A percentile compares a stretch with the other conserved stretches of the same genome.
These are phyloP conservation scores for Auxenochlorella protothecoides DNA, from an alignment of 139 green algal species.

Conservation along the genomic window DNA sequence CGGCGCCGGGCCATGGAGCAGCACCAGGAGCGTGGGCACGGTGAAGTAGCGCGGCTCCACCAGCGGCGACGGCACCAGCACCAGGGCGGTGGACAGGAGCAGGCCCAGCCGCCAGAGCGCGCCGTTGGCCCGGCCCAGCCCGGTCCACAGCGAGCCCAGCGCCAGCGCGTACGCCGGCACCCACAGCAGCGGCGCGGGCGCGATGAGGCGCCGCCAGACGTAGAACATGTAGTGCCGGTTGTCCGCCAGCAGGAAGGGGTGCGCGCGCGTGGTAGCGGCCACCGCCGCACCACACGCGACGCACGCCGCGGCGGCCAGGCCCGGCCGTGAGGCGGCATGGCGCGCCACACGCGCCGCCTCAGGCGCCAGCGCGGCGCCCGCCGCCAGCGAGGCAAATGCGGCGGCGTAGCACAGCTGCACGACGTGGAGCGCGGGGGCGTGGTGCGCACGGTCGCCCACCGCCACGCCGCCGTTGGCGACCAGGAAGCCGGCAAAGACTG, in stretches of 20 bases:
- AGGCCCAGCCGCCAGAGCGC: constrained; percentile 31
- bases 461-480: constrained; percentile 71
- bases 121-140: constrained; percentile 11
- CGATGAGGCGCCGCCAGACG: constrained; percentile 60
- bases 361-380: neutral
- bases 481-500: constrained; percentile 66
- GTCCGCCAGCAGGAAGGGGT: constrained; percentile 89
- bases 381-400: neutral
- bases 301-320: neutral
- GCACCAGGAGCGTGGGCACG: constrained; percentile 38
- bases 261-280: constrained; percentile 41
- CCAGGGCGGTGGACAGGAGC: constrained; percentile 18
- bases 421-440: constrained; percentile 54
- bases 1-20: constrained; percentile 37
- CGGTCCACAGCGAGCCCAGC: constrained; percentile 10
- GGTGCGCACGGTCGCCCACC: constrained; percentile 65
- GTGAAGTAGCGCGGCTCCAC: constrained; percentile 88
- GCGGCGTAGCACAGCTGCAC: constrained; percentile 71
- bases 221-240: constrained; percentile 96
- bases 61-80: constrained; percentile 69
- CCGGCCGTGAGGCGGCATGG: neutral
- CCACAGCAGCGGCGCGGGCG: too few relatives aligned
- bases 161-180: too few relatives aligned
- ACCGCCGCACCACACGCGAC: neutral
- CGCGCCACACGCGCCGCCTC: too few relatives aligned